Evolutionary conservation across 371 early-diverging fungal species (phyloP).

Genomic region (Cladochytrium tenue): DNA sequence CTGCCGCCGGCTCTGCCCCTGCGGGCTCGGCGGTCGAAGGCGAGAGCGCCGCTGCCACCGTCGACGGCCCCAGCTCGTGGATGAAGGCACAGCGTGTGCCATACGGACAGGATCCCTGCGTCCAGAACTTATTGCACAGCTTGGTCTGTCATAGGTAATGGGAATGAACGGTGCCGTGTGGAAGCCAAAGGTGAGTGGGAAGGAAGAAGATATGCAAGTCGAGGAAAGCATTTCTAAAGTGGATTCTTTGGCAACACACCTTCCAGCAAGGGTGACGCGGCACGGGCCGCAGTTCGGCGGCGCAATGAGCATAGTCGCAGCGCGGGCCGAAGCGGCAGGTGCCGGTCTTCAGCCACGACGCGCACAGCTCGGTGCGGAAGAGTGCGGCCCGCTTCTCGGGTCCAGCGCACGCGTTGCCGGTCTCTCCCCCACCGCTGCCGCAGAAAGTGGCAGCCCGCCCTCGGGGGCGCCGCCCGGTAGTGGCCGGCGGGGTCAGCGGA

Average conservation of each 20-base stretch:
- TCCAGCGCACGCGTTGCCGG: neutral
- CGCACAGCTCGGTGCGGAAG: slow-evolving; percentile 97
- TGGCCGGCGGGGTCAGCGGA: neutral
- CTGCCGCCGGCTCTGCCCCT: too few relatives aligned
- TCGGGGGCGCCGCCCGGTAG: neutral
- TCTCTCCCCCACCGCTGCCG: neutral
- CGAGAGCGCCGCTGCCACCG: too few relatives aligned
- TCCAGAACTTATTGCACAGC: slow-evolving; percentile 70
- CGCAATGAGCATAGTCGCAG: slow-evolving; percentile 95
- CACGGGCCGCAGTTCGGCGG: slow-evolving; percentile 75
- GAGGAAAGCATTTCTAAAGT: neutral
- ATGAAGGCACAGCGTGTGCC: slow-evolving; percentile 75
- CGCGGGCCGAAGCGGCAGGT: slow-evolving; percentile 90
- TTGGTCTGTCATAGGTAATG: slow-evolving; percentile 35
- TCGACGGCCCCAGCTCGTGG: too few relatives aligned
- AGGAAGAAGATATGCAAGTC: neutral
- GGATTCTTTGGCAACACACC: neutral
- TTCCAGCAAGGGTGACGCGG: slow-evolving; percentile 72
- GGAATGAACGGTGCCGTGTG: neutral
- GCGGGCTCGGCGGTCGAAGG: too few relatives aligned
- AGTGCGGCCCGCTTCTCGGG: neutral
- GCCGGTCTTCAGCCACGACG: slow-evolving; percentile 84
- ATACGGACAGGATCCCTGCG: slow-evolving; percentile 68
- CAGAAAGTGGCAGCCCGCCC: neutral
- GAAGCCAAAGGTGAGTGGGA: neutral